phyloP scores from a whole-genome alignment of 257 asterid species.

The Datura wrightii region DNA sequence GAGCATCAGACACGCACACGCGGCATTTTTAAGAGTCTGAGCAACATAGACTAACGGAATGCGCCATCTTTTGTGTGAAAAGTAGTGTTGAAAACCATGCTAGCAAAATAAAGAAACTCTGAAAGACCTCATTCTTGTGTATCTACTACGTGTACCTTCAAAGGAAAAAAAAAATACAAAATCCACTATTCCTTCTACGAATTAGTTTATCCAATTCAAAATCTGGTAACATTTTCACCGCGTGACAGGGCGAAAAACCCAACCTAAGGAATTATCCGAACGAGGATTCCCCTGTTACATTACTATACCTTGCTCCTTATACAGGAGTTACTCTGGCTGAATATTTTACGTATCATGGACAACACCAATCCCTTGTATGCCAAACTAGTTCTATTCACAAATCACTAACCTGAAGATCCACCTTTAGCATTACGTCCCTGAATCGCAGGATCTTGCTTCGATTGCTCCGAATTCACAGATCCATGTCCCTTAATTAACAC shows the following conservation, averaged over 20 bases:
- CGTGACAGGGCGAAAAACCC: too few relatives aligned
- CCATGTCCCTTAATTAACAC: conserved; percentile 46
- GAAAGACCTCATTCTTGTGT: background rate
- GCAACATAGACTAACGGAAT: too few relatives aligned
- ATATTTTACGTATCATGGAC: too few relatives aligned
- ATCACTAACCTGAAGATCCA: conserved; percentile 55
- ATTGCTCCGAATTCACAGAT: conserved; percentile 41
- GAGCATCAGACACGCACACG: too few relatives aligned
- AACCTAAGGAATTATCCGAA: background rate
- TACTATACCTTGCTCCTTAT: background rate
- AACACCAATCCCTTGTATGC: too few relatives aligned
- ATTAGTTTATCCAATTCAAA: background rate
- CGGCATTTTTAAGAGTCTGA: too few relatives aligned
- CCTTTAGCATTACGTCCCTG: conserved; percentile 52
- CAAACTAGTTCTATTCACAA: too few relatives aligned
- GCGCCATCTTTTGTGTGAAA: background rate
- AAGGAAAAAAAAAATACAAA: background rate
- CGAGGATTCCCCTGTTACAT: background rate
- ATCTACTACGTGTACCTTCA: background rate
- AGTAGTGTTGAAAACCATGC: background rate
- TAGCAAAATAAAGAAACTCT: background rate
- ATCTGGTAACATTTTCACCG: background rate
- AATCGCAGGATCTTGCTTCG: conserved; percentile 52
- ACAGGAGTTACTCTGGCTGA: too few relatives aligned
- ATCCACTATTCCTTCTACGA: background rate